Evolutionary conservation across 2,329 filamentous ascomycete genomes (phyloP).

Genomic region (Diaporthe capsici): DNA sequence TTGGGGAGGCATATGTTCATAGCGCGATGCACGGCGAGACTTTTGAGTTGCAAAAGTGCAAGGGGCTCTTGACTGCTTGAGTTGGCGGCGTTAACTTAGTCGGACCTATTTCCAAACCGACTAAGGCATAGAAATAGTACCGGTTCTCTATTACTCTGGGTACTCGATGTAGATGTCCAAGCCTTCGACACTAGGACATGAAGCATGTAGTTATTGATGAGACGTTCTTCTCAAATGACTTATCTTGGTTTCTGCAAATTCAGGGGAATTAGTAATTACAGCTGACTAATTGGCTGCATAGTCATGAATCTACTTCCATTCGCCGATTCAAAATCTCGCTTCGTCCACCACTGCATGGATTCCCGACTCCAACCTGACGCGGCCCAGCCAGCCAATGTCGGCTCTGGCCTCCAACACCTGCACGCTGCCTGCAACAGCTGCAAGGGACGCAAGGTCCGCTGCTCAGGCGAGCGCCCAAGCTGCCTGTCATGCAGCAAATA

Average conservation of each 20-base stretch:
- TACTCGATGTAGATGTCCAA: too few species aligned
- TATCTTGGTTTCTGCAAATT: background rate
- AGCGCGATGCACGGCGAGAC: background rate
- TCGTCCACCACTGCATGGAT: background rate
- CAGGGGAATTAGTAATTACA: background rate
- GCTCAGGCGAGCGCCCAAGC: background rate
- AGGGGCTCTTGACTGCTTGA: background rate
- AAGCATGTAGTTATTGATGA: too few species aligned
- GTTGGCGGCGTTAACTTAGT: too few species aligned
- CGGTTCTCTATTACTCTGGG: too few species aligned
- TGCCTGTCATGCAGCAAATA: conserved; percentile 8
- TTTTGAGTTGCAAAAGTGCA: background rate
- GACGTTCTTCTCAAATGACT: background rate
- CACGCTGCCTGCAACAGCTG: conserved; percentile 12
- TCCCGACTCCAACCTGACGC: background rate
- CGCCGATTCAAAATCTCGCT: background rate
- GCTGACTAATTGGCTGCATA: background rate
- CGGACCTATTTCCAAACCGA: too few species aligned
- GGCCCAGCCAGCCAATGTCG: background rate
- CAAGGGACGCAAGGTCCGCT: conserved; percentile 9
- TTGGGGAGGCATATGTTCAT: background rate
- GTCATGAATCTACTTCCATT: background rate
- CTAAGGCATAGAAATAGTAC: too few species aligned
- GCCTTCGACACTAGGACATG: too few species aligned
- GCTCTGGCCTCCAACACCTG: background rate